These are phyloP conservation scores for Candida loeiensis DNA, from an alignment of 805 yeast genomes.

Conservation along the genomic window DNA sequence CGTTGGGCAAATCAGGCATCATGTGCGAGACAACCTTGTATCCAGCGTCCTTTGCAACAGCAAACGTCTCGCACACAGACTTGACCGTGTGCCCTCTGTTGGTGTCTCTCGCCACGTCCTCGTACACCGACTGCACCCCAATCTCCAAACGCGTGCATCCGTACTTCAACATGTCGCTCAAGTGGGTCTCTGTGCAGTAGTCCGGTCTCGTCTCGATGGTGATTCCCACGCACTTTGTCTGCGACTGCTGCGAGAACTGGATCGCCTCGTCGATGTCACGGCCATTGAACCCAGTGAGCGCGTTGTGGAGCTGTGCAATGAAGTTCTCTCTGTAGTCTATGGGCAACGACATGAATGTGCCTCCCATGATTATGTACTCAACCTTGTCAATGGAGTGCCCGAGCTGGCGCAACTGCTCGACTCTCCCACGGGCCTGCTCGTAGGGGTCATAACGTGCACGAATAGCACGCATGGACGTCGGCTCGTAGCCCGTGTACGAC, in stretches of 20 bases:
- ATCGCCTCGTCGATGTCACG: slow-evolving; percentile 87
- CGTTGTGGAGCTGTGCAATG: slow-evolving; percentile 88
- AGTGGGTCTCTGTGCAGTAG: slow-evolving; percentile 93
- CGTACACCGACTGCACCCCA: slow-evolving; percentile 96
- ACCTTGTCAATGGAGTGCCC: slow-evolving; percentile 98
- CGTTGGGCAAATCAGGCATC: slow-evolving; percentile 99
- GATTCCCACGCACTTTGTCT: slow-evolving; percentile 96
- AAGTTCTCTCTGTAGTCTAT: slow-evolving; percentile 85
- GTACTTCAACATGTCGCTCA: slow-evolving; percentile 91
- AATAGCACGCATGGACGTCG: slow-evolving; percentile 99
- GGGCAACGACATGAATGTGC: slow-evolving; percentile 95
- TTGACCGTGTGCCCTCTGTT: slow-evolving; percentile 97
- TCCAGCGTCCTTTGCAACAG: slow-evolving; percentile 96
- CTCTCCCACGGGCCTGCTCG: slow-evolving; percentile 96
- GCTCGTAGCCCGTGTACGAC: slow-evolving; percentile 97
- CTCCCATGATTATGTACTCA: slow-evolving; percentile 98
- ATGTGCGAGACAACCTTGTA: slow-evolving; percentile 96
- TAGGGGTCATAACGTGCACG: slow-evolving; percentile 97
- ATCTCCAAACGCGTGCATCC: slow-evolving; percentile 97
- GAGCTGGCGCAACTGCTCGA: slow-evolving; percentile 89
- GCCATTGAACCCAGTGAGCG: slow-evolving; percentile 89
- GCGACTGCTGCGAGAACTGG: slow-evolving; percentile 83
- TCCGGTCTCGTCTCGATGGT: slow-evolving; percentile 98
- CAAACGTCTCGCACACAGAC: slow-evolving; percentile 93
- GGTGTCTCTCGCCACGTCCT: slow-evolving; percentile 97